phyloP scores from a whole-genome alignment of 257 asterid genomes.

The Echium plantagineum region DNA sequence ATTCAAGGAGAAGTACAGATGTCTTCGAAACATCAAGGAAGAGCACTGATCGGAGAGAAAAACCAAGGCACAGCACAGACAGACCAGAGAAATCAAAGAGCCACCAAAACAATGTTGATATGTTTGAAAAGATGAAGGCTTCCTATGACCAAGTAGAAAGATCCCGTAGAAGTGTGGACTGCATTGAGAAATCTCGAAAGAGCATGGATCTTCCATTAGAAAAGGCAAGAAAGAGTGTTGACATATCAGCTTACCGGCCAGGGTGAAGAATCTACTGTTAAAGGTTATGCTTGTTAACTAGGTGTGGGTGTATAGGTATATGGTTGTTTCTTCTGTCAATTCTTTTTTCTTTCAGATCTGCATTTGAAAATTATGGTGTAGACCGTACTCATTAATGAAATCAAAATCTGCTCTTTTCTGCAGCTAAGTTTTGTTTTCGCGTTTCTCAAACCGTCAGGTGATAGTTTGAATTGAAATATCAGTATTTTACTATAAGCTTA shows the following conservation, averaged over 20 bases:
- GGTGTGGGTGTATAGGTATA: slow-evolving; percentile 27
- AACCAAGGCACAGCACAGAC: slow-evolving; percentile 68
- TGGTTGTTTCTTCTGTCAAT: not conserved
- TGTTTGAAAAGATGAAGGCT: slow-evolving; percentile 42
- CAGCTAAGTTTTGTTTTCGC: too few species aligned
- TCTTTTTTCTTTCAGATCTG: not conserved
- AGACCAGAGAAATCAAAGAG: slow-evolving; percentile 52
- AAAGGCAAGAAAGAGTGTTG: slow-evolving; percentile 72
- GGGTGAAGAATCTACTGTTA: slow-evolving; percentile 21
- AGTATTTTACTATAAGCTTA: too few species aligned
- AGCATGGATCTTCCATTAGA: slow-evolving; percentile 61
- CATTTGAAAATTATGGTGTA: not conserved
- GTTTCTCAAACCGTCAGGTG: too few species aligned
- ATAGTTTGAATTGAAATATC: too few species aligned
- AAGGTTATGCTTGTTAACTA: slow-evolving; percentile 24
- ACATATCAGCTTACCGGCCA: slow-evolving; percentile 8
- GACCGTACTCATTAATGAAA: not conserved
- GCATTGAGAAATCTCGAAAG: slow-evolving; percentile 37
- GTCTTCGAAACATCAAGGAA: slow-evolving; percentile 60
- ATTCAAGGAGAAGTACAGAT: slow-evolving; percentile 58
- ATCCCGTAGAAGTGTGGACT: slow-evolving; percentile 78
- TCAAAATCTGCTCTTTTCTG: not conserved
- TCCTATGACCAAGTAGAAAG: slow-evolving; percentile 66
- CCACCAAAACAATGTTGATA: slow-evolving; percentile 41
- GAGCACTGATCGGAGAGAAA: slow-evolving; percentile 81